Base-by-base conservation (phyloP, 495 filamentous ascomycete genomes). In the Penicillium manginii region DNA sequence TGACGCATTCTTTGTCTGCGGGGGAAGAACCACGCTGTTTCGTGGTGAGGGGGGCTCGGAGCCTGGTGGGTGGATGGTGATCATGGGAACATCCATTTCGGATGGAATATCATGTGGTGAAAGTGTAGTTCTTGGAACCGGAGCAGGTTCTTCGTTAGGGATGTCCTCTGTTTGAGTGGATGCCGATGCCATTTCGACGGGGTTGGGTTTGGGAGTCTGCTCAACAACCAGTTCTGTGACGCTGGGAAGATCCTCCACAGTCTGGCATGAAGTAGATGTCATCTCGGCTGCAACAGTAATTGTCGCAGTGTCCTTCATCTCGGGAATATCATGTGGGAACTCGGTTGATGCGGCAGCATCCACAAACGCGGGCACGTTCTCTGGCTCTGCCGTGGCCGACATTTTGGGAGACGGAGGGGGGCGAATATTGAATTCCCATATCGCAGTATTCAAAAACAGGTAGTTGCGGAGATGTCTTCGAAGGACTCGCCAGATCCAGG, bases 391-490 rank as follows among this genome's bases (percentile, higher is more conserved):
- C 23, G 46, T 53, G 9, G 51, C 37, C 18, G 72, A 59, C n/a
- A 83, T 51, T 45, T 74, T 78, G 6, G 91, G 91, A 17, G 90
- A 96, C 2, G 86, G 80, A 7, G 91, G 92, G 92, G 43, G 91
- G 91, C 43, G 92, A 91, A 64, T 81, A 92, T 70, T 97, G 92
- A 40, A 90, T 81, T 2, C 86, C 91, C n/a, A 82, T 81, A 69
- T 96, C 90, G 39, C 82, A 81, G 70, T 93, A 93, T 33, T 70
- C 62, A 10, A 67, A 58, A 52, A 62, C 19, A 11, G 50, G 29
- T 2, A 60, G 39, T 8, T 32, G 18, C 2, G 26, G 22, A 15
- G 12, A 33, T 11, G 52, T 19, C 31, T 67, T 70, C 23, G 50
- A 42, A 8, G 63, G 59, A 8, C 54, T 64, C 12, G 33, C 32